A percentile compares a stretch with the other conserved stretches of the same genome.
Evolutionary conservation across 345 rosid genomes (phyloP).

Genomic region (Euphorbia lathyris): DNA sequence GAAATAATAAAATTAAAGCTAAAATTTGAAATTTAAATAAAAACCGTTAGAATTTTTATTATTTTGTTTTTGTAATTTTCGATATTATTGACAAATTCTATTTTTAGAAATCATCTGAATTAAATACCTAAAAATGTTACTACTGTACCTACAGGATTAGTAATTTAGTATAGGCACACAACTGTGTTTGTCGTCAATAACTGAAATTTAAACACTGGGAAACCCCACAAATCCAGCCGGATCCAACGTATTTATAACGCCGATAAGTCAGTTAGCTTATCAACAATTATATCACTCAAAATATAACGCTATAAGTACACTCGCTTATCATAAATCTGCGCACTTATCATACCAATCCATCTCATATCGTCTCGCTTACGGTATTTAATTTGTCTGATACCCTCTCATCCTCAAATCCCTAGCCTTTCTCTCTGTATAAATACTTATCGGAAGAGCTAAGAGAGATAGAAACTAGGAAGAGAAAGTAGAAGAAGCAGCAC

Average conservation of each 20-base stretch:
- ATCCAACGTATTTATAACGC: constrained; percentile 15
- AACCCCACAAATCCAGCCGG: constrained; percentile 19
- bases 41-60: no score
- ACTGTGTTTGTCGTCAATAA: neutral
- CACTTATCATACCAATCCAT: constrained; percentile 15
- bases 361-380: constrained; percentile 39
- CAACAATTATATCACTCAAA: accelerated
- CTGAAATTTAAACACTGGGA: neutral
- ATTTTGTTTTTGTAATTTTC: no score
- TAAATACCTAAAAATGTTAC: no score
- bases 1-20: no score
- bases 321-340: neutral
- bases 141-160: no score
- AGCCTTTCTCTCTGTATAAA: constrained; percentile 44
- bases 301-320: accelerated
- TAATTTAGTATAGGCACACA: no score
- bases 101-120: no score
- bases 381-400: constrained; percentile 37
- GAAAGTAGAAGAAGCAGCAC: neutral
- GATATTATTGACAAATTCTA: no score
- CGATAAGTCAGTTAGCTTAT: accelerated
- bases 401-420: constrained; percentile 43
- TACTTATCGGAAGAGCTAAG: constrained; percentile 26
- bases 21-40: no score
- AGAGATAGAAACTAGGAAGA: constrained; percentile 12